Conservation (phyloP, 768 basidiomycete species). For the Tylopilus vinaceipallidus region DNA sequence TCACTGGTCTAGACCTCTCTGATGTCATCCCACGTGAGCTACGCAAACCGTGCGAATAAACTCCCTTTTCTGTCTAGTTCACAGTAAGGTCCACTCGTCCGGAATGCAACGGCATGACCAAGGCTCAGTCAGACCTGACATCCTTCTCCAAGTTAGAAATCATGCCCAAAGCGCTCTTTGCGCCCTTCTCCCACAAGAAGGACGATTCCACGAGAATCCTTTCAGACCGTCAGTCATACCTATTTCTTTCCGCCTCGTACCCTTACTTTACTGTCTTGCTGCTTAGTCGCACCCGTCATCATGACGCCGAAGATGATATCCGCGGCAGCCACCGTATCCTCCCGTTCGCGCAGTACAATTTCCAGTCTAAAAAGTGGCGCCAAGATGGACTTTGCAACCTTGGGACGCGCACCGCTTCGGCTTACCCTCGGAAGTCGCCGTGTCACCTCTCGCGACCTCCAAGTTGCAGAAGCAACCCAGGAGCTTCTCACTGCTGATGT, state of each 20-base stretch:
- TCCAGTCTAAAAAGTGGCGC: conserved; percentile 33
- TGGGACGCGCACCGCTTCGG: conserved; percentile 76
- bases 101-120: conserved; percentile 22
- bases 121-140: not conserved
- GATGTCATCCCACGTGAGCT: conserved; percentile 30
- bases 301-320: conserved; percentile 87
- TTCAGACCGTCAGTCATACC: conserved; percentile 59
- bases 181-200: conserved; percentile 60
- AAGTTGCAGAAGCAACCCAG: conserved; percentile 79
- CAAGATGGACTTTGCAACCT: conserved; percentile 68
- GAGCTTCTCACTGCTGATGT: conserved; percentile 70
- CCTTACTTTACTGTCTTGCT: conserved; percentile 13
- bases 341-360: conserved; percentile 38
- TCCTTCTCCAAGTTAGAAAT: conserved; percentile 45
- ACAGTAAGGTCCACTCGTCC: conserved; percentile 4
- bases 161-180: conserved; percentile 68
- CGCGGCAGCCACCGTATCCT: conserved; percentile 65
- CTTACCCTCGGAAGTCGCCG: conserved; percentile 63
- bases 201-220: conserved; percentile 70
- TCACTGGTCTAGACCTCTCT: conserved; percentile 26
- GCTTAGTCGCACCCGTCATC: conserved; percentile 78
- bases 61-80: not conserved
- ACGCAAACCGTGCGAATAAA: conserved; percentile 12
- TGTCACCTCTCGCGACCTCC: conserved; percentile 79
- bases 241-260: not conserved